phyloP scores from a whole-genome alignment of 2,329 filamentous ascomycete genomes.

The Aspergillus felis region DNA sequence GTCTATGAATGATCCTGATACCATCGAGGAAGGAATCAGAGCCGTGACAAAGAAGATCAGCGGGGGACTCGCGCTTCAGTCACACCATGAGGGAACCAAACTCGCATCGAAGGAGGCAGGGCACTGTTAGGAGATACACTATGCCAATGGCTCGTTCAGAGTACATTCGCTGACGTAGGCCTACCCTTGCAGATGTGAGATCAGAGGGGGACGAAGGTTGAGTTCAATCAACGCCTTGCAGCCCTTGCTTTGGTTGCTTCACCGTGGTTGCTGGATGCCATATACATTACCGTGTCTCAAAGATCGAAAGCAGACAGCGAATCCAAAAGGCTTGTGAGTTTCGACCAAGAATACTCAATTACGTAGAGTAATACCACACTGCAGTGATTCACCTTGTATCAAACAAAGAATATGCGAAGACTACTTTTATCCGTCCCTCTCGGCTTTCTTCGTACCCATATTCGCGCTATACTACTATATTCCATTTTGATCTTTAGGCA shows the following conservation, averaged over 20 bases:
- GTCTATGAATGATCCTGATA: slow-evolving; percentile 17
- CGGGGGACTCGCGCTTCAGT: neutral
- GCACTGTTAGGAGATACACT: neutral
- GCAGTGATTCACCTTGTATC: neutral
- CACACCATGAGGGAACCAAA: neutral
- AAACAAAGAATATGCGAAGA: neutral
- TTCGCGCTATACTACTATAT: neutral
- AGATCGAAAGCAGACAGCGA: neutral
- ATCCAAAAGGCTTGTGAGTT: neutral
- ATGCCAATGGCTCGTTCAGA: neutral
- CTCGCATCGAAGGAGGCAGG: neutral
- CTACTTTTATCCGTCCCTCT: neutral
- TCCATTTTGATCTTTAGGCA: neutral
- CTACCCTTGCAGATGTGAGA: neutral
- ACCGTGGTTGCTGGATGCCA: neutral
- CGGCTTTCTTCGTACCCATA: neutral
- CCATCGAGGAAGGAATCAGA: neutral
- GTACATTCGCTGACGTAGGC: neutral
- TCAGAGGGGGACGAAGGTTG: neutral
- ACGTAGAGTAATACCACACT: neutral
- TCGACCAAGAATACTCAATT: neutral
- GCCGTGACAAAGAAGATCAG: neutral
- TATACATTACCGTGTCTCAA: neutral
- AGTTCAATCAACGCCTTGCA: neutral
- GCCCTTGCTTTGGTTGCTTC: neutral